Conservation (phyloP, 2,329 filamentous ascomycete genomes). For the Rutstroemia sp. region DNA sequence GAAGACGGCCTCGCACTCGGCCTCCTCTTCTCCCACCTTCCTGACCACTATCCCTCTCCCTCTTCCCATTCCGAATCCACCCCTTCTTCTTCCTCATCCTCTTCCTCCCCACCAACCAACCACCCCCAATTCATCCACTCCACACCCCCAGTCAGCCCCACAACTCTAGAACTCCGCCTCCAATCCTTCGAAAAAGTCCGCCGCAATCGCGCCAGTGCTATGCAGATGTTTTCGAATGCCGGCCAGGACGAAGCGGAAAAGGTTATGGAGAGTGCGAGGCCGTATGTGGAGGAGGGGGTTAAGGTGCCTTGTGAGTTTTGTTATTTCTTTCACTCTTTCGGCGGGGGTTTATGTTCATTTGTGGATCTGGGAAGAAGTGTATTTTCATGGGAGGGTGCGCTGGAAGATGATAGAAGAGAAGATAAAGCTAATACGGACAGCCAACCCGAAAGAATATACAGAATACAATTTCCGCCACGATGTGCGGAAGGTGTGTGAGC, state of each 20-base stretch:
- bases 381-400: too few relatives aligned
- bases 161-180: background rate
- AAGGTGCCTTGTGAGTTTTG: slow-evolving; percentile 1
- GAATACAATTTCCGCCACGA: background rate
- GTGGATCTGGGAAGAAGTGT: too few relatives aligned
- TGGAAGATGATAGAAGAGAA: background rate
- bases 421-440: background rate
- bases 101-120: background rate
- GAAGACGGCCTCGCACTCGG: slow-evolving; percentile 56
- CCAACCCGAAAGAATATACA: background rate
- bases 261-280: background rate
- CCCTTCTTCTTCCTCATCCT: background rate
- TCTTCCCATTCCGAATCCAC: too few relatives aligned
- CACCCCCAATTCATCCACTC: background rate
- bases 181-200: background rate
- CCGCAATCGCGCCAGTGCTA: background rate
- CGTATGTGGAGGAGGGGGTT: background rate
- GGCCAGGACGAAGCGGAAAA: background rate
- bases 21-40: background rate
- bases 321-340: background rate
- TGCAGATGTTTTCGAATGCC: slow-evolving; percentile 4
- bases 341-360: too few relatives aligned
- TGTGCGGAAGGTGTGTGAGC: background rate
- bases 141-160: background rate
- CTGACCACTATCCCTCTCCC: background rate